Base-by-base conservation (phyloP, 2,329 filamentous ascomycete genomes). In the Microdochium bolleyi region DNA sequence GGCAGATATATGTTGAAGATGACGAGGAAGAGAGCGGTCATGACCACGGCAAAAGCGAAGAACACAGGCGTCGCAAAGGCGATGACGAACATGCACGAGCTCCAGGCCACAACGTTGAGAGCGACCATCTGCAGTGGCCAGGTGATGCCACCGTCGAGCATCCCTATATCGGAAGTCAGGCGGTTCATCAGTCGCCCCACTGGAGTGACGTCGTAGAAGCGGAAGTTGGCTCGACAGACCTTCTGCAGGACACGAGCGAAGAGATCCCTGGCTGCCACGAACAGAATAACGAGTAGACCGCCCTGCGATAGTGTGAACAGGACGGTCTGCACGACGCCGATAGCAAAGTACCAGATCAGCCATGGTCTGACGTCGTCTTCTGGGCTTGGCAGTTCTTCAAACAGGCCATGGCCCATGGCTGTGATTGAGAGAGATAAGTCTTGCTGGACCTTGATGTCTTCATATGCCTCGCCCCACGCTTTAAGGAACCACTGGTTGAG, bases 111-210 rank as follows among this genome's bases (percentile, higher is more conserved):
- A 3, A 79, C 69, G 54, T 84, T 79, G 68, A 84, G 89, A 1
- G 84, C 83, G 11, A 92, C 87, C 0, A 77, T 69, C 56, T 89
- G 84, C 49, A 96, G 82, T 13, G 89, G 84, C 10, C 76, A 71
- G 49, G 88, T 87, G 60, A 96, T 88, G n/a, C 88, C 86, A 1
- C 91, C 91, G 62, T 96, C 92, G 0, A 96, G 80, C 50, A 89
- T 92, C 25, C 88, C 88, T 70, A 96, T 94, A 62, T 96, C 91
- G 1, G 89, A 89, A 0, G 91, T 95, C 55, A 96, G 77, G 8
- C 92, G 82, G 66, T 96, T 96, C 88, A 96, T 96, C 56, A 96
- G 73, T 49, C 92, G 83, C 0, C 92, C 92, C 0, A 95, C 85
- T 0, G 92, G 92, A 0, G 92, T 96, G 3, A 89, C 83, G 64